Evolutionary conservation across 306 rosid genomes (phyloP).

Genomic region (Arachis hypogaea): DNA sequence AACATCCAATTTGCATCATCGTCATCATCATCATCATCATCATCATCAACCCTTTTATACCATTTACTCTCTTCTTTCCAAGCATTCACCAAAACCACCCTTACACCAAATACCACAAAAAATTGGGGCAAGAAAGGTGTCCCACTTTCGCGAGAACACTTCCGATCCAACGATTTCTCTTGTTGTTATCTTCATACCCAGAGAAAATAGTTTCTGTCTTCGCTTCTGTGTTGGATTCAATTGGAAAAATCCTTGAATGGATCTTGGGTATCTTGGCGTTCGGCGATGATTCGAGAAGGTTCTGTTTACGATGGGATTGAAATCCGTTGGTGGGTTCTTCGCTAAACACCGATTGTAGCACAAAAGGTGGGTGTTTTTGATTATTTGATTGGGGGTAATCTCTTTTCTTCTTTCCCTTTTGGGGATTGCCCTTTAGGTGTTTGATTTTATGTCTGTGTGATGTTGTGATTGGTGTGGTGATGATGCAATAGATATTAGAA

Average conservation of each 20-base stretch:
- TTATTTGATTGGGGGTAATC: background rate
- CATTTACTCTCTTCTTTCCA: background rate
- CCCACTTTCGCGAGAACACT: background rate
- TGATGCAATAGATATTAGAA: background rate
- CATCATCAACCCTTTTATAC: background rate
- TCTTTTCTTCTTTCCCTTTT: background rate
- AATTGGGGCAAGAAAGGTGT: background rate
- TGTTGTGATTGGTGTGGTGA: constrained; percentile 8
- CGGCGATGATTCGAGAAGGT: constrained; percentile 32
- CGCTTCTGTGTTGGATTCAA: constrained; percentile 32
- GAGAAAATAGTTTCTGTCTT: background rate
- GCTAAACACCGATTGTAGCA: constrained; percentile 17
- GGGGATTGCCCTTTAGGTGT: background rate
- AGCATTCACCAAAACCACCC: background rate
- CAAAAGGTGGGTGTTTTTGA: constrained; percentile 12
- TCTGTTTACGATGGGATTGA: constrained; percentile 70
- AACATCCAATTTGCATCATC: background rate
- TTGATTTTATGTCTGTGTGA: constrained; percentile 15
- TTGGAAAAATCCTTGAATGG: constrained; percentile 33
- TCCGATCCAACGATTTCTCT: constrained; percentile 21
- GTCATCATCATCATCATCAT: background rate
- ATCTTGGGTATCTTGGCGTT: constrained; percentile 34
- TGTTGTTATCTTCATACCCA: background rate
- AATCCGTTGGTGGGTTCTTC: constrained; percentile 69
- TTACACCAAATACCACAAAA: background rate